Evolutionary conservation across 495 filamentous ascomycete species (phyloP).

Genomic region (Penicillium pulvis): DNA sequence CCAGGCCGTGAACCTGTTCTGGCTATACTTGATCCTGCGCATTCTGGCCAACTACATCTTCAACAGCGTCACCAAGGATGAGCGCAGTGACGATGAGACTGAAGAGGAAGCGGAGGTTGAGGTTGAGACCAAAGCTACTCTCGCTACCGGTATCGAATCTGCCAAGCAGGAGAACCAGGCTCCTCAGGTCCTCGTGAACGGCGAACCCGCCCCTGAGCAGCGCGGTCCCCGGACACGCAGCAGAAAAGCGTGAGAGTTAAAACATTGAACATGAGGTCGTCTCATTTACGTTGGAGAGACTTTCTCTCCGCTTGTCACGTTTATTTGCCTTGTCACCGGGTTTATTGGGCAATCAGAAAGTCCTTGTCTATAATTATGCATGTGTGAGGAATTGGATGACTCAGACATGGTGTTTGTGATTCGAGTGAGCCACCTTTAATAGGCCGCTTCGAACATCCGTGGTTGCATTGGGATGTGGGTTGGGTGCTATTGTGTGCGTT

Average conservation of each 20-base stretch:
- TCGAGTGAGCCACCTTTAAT: conserved; percentile 1
- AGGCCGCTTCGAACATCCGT: not conserved
- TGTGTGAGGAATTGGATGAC: conserved; percentile 6
- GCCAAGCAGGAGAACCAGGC: conserved; percentile 38
- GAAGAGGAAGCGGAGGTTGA: conserved; percentile 45
- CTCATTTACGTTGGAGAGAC: not conserved
- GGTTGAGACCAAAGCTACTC: conserved; percentile 26
- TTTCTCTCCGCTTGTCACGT: not conserved
- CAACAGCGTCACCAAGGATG: conserved; percentile 52
- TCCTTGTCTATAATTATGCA: conserved; percentile 26
- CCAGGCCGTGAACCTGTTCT: conserved; percentile 84
- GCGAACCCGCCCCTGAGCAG: conserved; percentile 34
- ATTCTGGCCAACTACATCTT: conserved; percentile 65
- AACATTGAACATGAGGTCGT: not conserved
- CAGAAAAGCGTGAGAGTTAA: conserved; percentile 21
- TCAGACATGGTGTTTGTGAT: conserved; percentile 16
- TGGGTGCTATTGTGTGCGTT: not conserved
- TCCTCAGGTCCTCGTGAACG: conserved; percentile 43
- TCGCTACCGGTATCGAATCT: conserved; percentile 34
- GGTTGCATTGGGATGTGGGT: conserved; percentile 9
- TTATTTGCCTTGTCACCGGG: conserved; percentile 4
- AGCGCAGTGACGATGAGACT: conserved; percentile 64
- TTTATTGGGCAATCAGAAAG: conserved; percentile 6
- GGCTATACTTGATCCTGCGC: conserved; percentile 79
- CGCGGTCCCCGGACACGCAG: conserved; percentile 29